Evolutionary conservation across 768 basidiomycete genomes (phyloP), one percentile per base, ranked within the genome.

Genomic region (Hydnum rufescens): DNA sequence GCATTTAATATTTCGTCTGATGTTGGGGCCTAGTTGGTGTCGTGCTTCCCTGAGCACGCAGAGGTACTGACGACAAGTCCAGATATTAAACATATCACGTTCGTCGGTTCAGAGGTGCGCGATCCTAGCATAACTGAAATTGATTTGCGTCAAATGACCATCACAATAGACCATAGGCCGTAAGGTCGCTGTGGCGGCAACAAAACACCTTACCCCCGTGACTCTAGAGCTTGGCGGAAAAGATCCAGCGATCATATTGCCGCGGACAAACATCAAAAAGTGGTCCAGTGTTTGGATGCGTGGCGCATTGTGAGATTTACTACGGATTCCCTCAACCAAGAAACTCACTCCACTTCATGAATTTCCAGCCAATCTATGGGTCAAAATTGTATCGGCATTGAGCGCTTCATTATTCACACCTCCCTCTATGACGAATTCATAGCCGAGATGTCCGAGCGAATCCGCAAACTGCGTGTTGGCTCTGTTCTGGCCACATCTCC

Each of bases 301-400:
- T 48, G 93, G 86, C 36, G 75, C 86, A 52, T 96, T 85, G 89
- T 93, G 65, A 63, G 85, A 71, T 5, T 31, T 2, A 2, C 52
- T 28, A 25, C 43, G 47, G n/a, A n/a, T n/a, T n/a, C n/a, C n/a
- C n/a, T n/a, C n/a, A n/a, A 23, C 3, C 30, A 30, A 3, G 3
- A 22, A 44, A n/a, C 53, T 39, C 13, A 53, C 8, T 30, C 36
- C 47, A 8, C 26, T 46, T 26, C 16, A 42, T 32, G 39, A 18
- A 46, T 31, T 16, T 23, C 26, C 60, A 90, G 88, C 70, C 89
- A 90, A 70, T 87, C 88, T 54, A 75, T 76, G 49, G 92, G 92
- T 22, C 93, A 96, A 67, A 96, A 96, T 60, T 99, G 93, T 64
- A 93, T 99, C 59, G 93, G 92, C 32, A 85, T 92, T 57, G 93